Conservation (phyloP, 2,329 filamentous ascomycete genomes). For the Exophiala sp. region DNA sequence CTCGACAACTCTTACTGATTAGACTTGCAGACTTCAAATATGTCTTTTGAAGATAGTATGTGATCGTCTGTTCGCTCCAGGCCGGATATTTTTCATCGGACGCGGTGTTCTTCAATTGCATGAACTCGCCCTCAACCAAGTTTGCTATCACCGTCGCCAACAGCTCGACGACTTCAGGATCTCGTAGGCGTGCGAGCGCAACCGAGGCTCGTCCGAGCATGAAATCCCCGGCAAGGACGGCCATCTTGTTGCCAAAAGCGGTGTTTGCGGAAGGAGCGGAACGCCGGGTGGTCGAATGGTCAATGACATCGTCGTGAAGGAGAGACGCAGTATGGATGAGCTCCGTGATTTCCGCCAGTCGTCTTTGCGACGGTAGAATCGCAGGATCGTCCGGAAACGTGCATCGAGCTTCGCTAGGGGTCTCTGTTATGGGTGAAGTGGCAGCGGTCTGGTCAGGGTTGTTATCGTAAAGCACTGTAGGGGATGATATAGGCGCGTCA, state of each 20-base stretch:
- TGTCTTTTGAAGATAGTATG: conserved; percentile 96
- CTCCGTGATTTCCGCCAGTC: conserved; percentile 93
- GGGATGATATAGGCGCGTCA: conserved; percentile 56
- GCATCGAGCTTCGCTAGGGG: conserved; percentile 40
- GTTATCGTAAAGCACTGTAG: conserved; percentile 64
- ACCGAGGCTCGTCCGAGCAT: conserved; percentile 88
- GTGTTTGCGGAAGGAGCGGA: conserved; percentile 84
- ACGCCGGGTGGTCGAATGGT: conserved; percentile 79
- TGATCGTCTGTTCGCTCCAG: conserved; percentile 82
- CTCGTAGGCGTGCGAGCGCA: conserved; percentile 78
- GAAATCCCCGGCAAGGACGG: conserved; percentile 94
- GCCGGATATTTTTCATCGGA: conserved; percentile 75
- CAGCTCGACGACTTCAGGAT: conserved; percentile 91
- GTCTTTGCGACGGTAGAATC: conserved; percentile 86
- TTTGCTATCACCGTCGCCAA: conserved; percentile 96
- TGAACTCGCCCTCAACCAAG: conserved; percentile 96
- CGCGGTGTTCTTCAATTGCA: conserved; percentile 97
- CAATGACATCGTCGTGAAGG: conserved; percentile 96
- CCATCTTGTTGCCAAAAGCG: conserved; percentile 99
- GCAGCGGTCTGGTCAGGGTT: conserved; percentile 62
- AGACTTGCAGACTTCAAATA: conserved; percentile 94
- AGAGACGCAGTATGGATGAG: conserved; percentile 95
- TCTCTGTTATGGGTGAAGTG: conserved; percentile 49
- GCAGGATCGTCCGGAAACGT: conserved; percentile 43
- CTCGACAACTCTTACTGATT: conserved; percentile 92